phyloP scores from a whole-genome alignment of 768 basidiomycete species.

The Tylopilus vinaceipallidus region DNA sequence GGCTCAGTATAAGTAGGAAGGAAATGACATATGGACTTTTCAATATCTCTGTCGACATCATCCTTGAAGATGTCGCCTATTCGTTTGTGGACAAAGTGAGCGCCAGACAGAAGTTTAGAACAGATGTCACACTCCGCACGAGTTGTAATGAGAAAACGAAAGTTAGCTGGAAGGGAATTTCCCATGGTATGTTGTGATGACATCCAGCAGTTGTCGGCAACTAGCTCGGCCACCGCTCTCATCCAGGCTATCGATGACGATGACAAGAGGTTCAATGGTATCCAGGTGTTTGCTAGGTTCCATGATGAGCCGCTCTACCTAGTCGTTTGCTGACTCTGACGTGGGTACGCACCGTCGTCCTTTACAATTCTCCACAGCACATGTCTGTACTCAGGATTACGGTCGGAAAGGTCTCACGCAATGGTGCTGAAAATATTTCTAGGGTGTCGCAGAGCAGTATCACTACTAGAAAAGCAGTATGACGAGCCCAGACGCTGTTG shows the following conservation, averaged over 20 bases:
- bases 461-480: background rate
- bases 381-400: background rate
- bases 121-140: background rate
- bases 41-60: background rate
- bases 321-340: background rate
- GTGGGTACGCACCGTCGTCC: background rate
- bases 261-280: background rate
- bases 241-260: background rate
- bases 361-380: background rate
- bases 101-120: background rate
- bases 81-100: background rate
- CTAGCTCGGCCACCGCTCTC: background rate
- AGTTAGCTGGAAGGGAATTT: background rate
- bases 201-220: background rate
- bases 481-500: background rate
- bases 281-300: background rate
- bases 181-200: background rate
- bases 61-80: background rate
- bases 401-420: background rate
- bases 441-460: background rate
- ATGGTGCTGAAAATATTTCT: background rate
- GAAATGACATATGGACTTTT: background rate
- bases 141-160: background rate
- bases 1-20: background rate
- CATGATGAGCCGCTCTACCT: background rate